These are phyloP conservation scores for Aegle marmelos DNA, from an alignment of 345 rosid species.

Conservation along the genomic window DNA sequence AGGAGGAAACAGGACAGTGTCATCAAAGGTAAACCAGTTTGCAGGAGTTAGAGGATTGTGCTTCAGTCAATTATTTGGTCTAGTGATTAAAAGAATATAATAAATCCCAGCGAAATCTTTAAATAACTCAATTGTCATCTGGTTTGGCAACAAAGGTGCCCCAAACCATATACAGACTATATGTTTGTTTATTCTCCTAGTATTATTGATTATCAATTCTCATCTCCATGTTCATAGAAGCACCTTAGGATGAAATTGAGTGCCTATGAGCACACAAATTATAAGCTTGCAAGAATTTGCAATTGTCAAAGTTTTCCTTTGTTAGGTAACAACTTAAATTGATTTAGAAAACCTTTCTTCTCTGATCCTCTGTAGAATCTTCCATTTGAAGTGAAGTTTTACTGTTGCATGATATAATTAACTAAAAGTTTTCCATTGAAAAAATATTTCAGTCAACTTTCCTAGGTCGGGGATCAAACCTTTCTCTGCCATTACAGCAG, in stretches of 20 bases:
- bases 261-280: neutral
- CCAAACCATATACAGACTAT: neutral
- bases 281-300: neutral
- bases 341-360: neutral
- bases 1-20: conserved; percentile 37
- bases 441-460: conserved; percentile 77
- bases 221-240: neutral
- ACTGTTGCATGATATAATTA: neutral
- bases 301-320: neutral
- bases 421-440: conserved; percentile 8
- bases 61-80: neutral
- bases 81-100: neutral
- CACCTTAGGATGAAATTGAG: neutral
- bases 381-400: neutral
- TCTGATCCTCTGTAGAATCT: neutral
- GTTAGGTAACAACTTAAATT: neutral
- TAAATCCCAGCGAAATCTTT: neutral
- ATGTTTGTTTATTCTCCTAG: neutral
- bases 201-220: neutral
- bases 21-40: conserved; percentile 56
- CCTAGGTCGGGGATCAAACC: conserved; percentile 53
- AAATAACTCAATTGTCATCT: neutral
- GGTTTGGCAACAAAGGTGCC: neutral
- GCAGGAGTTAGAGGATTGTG: neutral
- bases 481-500: conserved; percentile 46